Evolutionary conservation across 495 filamentous ascomycete genomes (phyloP), one percentile per base, ranked within the genome.

Genomic region (Neurospora sp.): DNA sequence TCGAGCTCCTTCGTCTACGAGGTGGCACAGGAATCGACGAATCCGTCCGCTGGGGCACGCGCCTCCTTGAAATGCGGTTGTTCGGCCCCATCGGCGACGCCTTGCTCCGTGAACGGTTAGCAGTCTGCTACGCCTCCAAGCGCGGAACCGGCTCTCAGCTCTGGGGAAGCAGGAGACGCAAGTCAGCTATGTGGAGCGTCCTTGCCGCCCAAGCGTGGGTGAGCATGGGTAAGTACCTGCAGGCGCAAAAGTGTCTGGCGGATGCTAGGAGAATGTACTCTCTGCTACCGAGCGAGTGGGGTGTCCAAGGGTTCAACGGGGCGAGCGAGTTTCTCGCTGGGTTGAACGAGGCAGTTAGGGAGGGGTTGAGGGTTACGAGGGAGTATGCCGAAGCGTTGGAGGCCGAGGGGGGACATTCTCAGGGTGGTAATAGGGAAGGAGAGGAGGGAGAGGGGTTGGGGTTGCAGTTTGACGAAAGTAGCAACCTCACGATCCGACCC

Each of bases 111-210:
- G 94, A 98, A 82, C 88, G 96, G 41, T 85, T 97, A 11, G 90
- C 93, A 5, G 88, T 92, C 2, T 97, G 94, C 81, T 97, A 94
- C 80, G 89, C 89, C 0, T 88, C 92, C 2, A 91, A 93, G 69
- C 84, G 85, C 39, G 90, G 92, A 2, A 79, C 86, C 1, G 88
- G 90, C 0, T 86, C 87, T 0, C 85, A 89, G n/a, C 82, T 80
- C 44, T 92, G 89, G 86, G 93, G 93, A 5, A 83, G 87, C 5
- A 84, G 96, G 71, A 85, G 83, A 69, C 86, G 96, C 37, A 98
- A 97, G 81, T 91, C 93, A 10, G 96, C 92, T 0, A 87, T 97
- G 80, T 99, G 96, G 95, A 91, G 89, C 75, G 86, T 96, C 37
- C 83, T 97, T 39, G 92, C 91, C 7, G 90, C 94, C 1, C 91